Evolutionary conservation across 1,139 yeast species (phyloP), one percentile per base, ranked within the genome.

Genomic region (Candida smagusa): DNA sequence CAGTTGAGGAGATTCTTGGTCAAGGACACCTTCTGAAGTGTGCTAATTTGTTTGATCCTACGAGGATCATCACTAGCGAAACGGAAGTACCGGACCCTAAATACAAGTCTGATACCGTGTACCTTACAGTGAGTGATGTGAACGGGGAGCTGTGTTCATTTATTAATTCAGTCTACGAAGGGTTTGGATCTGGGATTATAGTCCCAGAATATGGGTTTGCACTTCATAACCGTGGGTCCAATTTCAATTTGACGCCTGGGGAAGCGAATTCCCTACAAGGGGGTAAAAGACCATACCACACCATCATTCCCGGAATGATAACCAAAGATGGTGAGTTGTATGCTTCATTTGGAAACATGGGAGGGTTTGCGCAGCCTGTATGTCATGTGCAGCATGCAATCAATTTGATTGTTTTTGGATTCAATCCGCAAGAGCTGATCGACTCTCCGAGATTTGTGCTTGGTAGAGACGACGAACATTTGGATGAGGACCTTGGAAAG

Each of bases 351-450:
- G 95, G 95, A 25, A 86, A 84, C 48, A 86, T 85, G 90, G 95
- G 95, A 16, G 95, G 92, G 0, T 86, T 80, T 62, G 85, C 83
- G 67, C 95, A 86, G 56, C 95, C 95, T 2, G 88, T 84, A 47
- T 90, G 92, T 2, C 95, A 86, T 49, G 81, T 86, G 3, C 92
- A 85, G 53, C 90, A 84, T 38, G 81, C 79, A 26, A 58, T 84
- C 44, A 86, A 86, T 56, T 58, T 86, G 67, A 53, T 75, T 2
- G 54, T 81, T 9, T 86, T 81, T 57, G 79, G 80, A 0, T 62
- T 81, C 55, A 74, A 79, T 38, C 87, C 94, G 1, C 95, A 86
- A 55, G 77, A 80, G 48, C 83, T 89, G 26, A 61, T 84, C 28
- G 95, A 86, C 55, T 79, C 85, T 19, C 94, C 95, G 2, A 65